Evolutionary conservation across 192 early-diverging fungal genomes (phyloP).

Genomic region (Dimargaris xerosporica): DNA sequence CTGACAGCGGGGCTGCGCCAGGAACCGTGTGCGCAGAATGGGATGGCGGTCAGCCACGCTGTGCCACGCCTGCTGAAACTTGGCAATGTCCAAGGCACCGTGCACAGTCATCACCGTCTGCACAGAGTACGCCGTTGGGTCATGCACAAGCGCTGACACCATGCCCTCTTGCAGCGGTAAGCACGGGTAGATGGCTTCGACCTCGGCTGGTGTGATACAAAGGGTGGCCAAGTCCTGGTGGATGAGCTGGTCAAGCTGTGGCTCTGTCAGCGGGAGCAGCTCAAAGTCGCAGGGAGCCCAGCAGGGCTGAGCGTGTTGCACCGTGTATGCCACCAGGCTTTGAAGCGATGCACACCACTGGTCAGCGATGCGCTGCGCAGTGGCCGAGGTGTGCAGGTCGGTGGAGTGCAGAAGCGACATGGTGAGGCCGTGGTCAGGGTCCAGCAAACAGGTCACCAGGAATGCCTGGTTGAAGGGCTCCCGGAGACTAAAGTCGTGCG

Average conservation of each 20-base stretch:
- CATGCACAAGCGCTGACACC: background rate
- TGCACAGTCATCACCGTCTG: background rate
- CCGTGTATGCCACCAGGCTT: no score
- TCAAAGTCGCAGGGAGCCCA: no score
- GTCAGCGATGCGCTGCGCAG: no score
- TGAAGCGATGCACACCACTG: no score
- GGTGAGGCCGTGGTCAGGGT: no score
- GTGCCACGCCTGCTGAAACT: background rate
- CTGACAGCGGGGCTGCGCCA: background rate
- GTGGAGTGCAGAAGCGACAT: no score
- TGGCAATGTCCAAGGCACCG: background rate
- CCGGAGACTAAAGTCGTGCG: no score
- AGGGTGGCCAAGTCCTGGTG: background rate
- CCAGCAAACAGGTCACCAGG: no score
- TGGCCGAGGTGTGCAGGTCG: no score
- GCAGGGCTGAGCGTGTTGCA: no score
- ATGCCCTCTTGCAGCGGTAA: background rate
- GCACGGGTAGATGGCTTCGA: background rate
- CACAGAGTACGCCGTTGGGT: background rate
- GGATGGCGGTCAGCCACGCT: background rate
- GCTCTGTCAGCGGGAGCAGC: no score
- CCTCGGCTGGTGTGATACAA: background rate
- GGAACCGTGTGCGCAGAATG: background rate
- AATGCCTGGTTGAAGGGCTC: no score
- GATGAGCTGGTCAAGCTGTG: background rate